Conservation (phyloP, 2,329 filamentous ascomycete genomes). For the Colletotrichum sublineola region DNA sequence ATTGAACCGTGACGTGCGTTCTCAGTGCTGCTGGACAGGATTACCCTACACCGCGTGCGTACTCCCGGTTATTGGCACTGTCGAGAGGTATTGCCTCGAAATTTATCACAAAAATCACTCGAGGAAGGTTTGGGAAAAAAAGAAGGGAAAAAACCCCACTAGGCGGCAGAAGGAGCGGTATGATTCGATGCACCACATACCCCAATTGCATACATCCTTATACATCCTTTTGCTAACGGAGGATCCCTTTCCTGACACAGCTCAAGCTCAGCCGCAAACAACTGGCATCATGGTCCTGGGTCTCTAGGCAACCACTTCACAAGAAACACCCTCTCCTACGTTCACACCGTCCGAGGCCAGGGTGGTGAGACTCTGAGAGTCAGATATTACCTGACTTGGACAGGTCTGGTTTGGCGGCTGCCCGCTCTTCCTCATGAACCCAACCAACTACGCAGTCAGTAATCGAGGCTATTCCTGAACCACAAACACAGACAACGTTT, state of each 20-base stretch:
- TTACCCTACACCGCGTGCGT: conserved; percentile 21
- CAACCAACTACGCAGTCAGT: conserved; percentile 34
- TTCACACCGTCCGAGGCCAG: conserved; percentile 6
- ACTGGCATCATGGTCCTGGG: conserved; percentile 40
- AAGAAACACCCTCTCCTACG: conserved; percentile 16
- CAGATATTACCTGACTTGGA: conserved; percentile 10
- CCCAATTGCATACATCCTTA: neutral
- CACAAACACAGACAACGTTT: conserved; percentile 3
- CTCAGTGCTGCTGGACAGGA: neutral
- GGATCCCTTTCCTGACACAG: conserved; percentile 22
- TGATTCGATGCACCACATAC: conserved; percentile 37
- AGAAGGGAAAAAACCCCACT: conserved; percentile 22
- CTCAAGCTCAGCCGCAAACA: conserved; percentile 37
- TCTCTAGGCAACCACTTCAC: conserved; percentile 26
- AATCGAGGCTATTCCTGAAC: conserved; percentile 25
- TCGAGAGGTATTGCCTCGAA: conserved; percentile 28
- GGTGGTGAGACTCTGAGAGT: conserved; percentile 30
- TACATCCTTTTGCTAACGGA: conserved; percentile 23
- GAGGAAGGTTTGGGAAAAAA: neutral
- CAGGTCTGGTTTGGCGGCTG: neutral
- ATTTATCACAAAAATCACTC: conserved; percentile 20
- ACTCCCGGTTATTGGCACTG: conserved; percentile 13
- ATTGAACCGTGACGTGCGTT: conserved; percentile 24
- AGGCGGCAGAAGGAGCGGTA: conserved; percentile 10
- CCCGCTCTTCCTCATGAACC: conserved; percentile 26